These are phyloP conservation scores for Aechmea fasciata DNA, from an alignment of 176 grass and related monocot species.

Conservation along the genomic window DNA sequence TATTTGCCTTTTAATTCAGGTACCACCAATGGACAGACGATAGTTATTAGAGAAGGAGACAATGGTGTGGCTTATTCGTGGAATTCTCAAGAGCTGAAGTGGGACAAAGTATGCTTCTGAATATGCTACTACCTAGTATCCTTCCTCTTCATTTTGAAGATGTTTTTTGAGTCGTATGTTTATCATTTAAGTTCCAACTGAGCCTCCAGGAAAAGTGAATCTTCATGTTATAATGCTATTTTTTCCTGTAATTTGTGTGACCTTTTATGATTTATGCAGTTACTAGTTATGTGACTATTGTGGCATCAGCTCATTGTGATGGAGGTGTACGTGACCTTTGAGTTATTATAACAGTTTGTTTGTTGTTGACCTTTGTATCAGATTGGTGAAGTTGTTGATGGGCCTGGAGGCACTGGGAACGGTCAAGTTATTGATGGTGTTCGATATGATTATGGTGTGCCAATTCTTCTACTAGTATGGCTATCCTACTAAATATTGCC, in stretches of 20 bases:
- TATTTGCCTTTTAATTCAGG: constrained; percentile 39
- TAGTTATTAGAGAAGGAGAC: constrained; percentile 86
- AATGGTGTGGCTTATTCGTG: constrained; percentile 96
- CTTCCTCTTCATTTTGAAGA: not conserved
- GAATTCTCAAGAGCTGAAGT: constrained; percentile 70
- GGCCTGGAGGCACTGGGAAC: constrained; percentile 43
- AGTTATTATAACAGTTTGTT: not conserved
- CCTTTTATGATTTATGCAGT: not conserved
- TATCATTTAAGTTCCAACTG: too few species aligned
- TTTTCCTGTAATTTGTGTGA: not conserved
- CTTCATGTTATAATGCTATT: not conserved
- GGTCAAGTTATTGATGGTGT: constrained; percentile 77
- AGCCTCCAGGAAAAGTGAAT: too few species aligned
- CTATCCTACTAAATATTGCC: constrained; percentile 14
- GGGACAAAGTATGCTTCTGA: constrained; percentile 65
- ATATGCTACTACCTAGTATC: not conserved
- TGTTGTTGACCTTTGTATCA: constrained; percentile 26
- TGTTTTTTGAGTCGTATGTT: too few species aligned
- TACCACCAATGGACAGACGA: constrained; percentile 62
- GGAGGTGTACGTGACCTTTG: not conserved
- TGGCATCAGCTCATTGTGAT: not conserved
- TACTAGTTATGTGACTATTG: not conserved
- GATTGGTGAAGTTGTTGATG: constrained; percentile 91
- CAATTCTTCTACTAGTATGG: constrained; percentile 19
- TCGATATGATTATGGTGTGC: constrained; percentile 80